Evolutionary conservation across 2,329 filamentous ascomycete species (phyloP).

Genomic region (Aureobasidium leucospermi): DNA sequence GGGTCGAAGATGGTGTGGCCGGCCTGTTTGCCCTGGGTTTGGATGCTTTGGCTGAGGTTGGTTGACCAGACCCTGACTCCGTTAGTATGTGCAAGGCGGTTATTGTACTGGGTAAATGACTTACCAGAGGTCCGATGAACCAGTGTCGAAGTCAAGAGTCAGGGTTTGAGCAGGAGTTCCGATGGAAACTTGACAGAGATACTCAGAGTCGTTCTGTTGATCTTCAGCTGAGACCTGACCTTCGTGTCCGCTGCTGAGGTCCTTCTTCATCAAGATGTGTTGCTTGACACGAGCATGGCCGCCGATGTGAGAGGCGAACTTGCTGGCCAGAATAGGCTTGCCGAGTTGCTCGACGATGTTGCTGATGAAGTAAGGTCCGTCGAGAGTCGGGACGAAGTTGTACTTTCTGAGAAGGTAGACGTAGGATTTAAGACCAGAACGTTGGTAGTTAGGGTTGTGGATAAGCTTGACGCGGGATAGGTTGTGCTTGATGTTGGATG

Average conservation of each 20-base stretch:
- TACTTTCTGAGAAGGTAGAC: conserved; percentile 27
- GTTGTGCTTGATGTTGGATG: conserved; percentile 15
- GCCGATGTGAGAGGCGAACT: conserved; percentile 30
- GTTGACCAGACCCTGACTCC: conserved; percentile 22
- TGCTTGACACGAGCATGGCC: conserved; percentile 40
- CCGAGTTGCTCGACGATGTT: conserved; percentile 44
- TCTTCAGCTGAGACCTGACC: conserved; percentile 42
- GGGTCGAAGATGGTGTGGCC: conserved; percentile 54
- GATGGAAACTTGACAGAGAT: conserved; percentile 57
- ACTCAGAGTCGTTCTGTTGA: conserved; percentile 59
- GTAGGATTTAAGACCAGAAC: conserved; percentile 26
- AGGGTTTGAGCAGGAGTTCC: conserved; percentile 57
- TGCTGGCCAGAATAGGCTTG: conserved; percentile 28
- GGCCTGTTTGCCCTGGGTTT: conserved; percentile 24
- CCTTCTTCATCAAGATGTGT: conserved; percentile 42
- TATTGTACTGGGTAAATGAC: background rate
- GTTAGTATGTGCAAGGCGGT: background rate
- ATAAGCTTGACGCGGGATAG: conserved; percentile 22
- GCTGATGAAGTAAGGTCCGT: conserved; percentile 53
- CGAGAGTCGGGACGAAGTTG: conserved; percentile 54
- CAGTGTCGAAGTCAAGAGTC: conserved; percentile 62
- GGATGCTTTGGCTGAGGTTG: conserved; percentile 20
- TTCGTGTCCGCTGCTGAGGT: conserved; percentile 23
- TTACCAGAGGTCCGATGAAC: conserved; percentile 60
- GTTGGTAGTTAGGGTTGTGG: conserved; percentile 23